Conservation (phyloP, 139 green algal genomes). For the Chlorella sp. region DNA sequence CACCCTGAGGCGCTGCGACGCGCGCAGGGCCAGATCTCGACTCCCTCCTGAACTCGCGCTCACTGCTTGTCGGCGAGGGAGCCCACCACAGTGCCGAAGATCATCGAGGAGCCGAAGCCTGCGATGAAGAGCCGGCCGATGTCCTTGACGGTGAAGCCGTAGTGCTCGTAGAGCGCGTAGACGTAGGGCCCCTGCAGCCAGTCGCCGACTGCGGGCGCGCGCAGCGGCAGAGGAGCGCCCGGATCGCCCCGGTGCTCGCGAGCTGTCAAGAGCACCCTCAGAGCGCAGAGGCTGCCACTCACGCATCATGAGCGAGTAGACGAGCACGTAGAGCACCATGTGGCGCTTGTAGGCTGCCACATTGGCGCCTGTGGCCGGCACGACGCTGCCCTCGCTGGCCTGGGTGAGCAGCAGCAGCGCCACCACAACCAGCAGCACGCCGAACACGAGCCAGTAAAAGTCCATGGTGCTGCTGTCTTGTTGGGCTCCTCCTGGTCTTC, state of each 20-base stretch:
- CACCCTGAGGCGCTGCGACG: too few relatives aligned
- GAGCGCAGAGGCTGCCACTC: too few relatives aligned
- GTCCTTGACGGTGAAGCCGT: conserved; percentile 75
- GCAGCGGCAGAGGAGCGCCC: too few relatives aligned
- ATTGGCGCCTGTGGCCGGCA: conserved; percentile 7
- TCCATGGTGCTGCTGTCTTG: conserved; percentile 36
- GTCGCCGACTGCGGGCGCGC: conserved; percentile 71
- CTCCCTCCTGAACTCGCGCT: too few relatives aligned
- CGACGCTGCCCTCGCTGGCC: conserved; percentile 8
- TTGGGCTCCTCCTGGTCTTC: too few relatives aligned
- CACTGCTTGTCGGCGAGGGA: conserved; percentile 83
- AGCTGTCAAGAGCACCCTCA: not conserved
- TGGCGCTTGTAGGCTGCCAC: conserved; percentile 36
- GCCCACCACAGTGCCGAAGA: conserved; percentile 95
- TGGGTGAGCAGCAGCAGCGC: conserved; percentile 14
- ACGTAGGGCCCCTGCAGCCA: conserved; percentile 98
- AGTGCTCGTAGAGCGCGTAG: conserved; percentile 95
- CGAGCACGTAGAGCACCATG: conserved; percentile 86
- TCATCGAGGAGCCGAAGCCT: conserved; percentile 92
- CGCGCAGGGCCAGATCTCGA: too few relatives aligned
- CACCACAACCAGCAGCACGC: conserved; percentile 6
- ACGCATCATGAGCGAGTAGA: conserved; percentile 98
- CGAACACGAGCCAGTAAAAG: conserved; percentile 27
- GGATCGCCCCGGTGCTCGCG: too few relatives aligned
- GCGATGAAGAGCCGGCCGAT: conserved; percentile 98